These are phyloP conservation scores for Nakazawaea siamensis DNA, from an alignment of 805 yeast genomes.

Conservation along the genomic window DNA sequence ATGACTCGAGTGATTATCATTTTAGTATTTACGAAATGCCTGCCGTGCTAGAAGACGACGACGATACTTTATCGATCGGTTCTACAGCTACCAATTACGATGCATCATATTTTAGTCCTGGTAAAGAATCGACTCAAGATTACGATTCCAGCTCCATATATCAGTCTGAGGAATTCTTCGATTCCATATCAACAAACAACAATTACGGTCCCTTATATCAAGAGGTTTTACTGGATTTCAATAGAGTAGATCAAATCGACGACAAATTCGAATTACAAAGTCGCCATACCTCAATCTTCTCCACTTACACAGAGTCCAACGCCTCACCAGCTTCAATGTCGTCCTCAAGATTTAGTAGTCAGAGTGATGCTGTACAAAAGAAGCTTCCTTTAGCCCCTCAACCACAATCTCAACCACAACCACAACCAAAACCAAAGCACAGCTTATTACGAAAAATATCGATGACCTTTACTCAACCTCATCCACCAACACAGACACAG, in stretches of 20 bases:
- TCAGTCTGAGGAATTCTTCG: too few relatives aligned
- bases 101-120: too few relatives aligned
- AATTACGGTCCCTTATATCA: slow-evolving; percentile 1
- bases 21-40: too few relatives aligned
- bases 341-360: not conserved
- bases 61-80: too few relatives aligned
- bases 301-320: not conserved
- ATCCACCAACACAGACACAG: not conserved
- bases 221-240: slow-evolving; percentile 1
- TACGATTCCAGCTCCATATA: too few relatives aligned
- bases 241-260: not conserved
- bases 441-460: too few relatives aligned
- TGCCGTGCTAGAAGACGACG: too few relatives aligned
- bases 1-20: too few relatives aligned
- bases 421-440: not conserved
- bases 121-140: too few relatives aligned
- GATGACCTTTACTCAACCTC: too few relatives aligned
- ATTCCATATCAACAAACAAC: too few relatives aligned
- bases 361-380: not conserved
- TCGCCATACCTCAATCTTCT: not conserved
- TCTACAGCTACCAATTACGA: too few relatives aligned
- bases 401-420: not conserved
- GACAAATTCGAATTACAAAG: not conserved
- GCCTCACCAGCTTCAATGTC: not conserved
- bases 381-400: not conserved